Conservation (phyloP, 139 green algal species). For the Chlamydomonas schloesseri region DNA sequence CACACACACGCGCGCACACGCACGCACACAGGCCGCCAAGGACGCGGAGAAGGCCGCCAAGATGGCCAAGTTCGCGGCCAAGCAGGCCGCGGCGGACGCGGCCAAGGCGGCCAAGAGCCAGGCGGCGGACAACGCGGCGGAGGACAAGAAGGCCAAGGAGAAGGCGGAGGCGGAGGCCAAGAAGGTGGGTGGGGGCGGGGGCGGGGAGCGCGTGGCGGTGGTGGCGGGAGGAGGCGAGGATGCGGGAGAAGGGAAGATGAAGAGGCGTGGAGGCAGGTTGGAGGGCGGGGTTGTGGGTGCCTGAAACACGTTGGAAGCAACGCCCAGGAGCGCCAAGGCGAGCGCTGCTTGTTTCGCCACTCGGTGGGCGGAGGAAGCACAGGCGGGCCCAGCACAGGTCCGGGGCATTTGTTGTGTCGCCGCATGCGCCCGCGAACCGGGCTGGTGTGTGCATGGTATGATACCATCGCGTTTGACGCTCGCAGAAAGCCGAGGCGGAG, state of each 20-base stretch:
- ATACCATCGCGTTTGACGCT: no score
- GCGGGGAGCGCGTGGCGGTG: neutral
- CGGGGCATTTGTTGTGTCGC: no score
- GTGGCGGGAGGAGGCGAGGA: neutral
- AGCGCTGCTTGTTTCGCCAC: no score
- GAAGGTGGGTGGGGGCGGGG: constrained; percentile 58
- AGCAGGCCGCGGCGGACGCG: constrained; percentile 68
- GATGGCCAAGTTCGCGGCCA: constrained; percentile 76
- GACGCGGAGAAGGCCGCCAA: constrained; percentile 85
- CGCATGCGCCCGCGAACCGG: no score
- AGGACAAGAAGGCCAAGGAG: constrained; percentile 78
- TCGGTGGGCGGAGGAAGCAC: no score
- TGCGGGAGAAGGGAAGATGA: neutral
- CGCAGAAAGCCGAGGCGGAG: constrained; percentile 79
- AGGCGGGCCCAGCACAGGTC: no score
- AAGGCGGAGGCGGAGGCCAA: constrained; percentile 89
- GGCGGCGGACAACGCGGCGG: constrained; percentile 48
- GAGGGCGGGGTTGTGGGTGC: no score
- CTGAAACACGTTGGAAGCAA: no score
- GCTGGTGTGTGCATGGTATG: no score
- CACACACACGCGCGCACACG: no score
- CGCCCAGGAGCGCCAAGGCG: no score
- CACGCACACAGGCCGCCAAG: constrained; percentile 41
- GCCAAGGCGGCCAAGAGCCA: constrained; percentile 45
- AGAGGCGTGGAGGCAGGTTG: no score